These are phyloP conservation scores for Penstemon newberryi DNA, from an alignment of 257 asterid species.

Conservation along the genomic window DNA sequence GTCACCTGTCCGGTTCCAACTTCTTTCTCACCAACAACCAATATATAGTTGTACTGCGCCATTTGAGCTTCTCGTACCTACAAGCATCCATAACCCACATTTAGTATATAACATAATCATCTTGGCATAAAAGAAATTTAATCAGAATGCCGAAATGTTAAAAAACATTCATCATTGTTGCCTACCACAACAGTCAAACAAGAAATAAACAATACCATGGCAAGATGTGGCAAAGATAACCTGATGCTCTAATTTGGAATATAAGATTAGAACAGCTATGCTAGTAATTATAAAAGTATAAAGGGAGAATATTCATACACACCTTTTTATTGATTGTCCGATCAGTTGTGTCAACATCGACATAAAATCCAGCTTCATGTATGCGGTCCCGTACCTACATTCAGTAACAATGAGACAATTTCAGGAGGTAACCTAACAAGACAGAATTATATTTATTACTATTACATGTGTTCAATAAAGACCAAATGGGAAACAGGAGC, in stretches of 20 bases:
- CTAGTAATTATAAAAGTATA: conserved; percentile 8
- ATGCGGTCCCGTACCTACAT: conserved; percentile 69
- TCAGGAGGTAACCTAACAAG: conserved; percentile 15
- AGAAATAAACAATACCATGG: conserved; percentile 11
- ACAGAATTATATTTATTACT: neutral
- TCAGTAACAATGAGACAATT: conserved; percentile 5
- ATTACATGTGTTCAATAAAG: neutral
- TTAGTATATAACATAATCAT: conserved; percentile 19
- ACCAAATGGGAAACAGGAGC: neutral
- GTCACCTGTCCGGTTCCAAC: conserved; percentile 71
- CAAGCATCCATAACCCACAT: conserved; percentile 25
- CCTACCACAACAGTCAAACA: neutral
- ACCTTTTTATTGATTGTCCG: conserved; percentile 95
- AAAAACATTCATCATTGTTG: neutral
- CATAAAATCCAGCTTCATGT: conserved; percentile 76
- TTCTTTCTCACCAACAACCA: conserved; percentile 98
- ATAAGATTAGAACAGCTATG: conserved; percentile 7
- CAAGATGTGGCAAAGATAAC: neutral
- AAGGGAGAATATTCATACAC: conserved; percentile 13
- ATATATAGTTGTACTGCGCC: conserved; percentile 89
- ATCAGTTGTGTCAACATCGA: conserved; percentile 86
- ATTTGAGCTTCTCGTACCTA: conserved; percentile 96
- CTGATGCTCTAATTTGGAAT: neutral
- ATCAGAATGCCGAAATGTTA: neutral
- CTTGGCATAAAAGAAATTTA: conserved; percentile 14